Conservation (phyloP, 2,329 filamentous ascomycete species). For the Blastomyces emzantsi region DNA sequence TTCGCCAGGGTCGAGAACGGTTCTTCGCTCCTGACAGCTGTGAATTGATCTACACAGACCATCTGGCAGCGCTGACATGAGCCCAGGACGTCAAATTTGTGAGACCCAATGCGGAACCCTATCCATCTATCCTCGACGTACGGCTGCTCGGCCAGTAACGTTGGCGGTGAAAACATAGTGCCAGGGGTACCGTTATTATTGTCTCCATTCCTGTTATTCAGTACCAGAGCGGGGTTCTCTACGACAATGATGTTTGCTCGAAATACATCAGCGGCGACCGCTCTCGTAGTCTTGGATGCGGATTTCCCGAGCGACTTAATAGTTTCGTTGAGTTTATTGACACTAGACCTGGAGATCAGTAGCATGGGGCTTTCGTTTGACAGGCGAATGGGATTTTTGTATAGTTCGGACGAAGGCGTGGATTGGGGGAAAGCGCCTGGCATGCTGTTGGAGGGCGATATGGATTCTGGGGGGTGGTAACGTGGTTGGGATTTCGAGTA, state of each 20-base stretch:
- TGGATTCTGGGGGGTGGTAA: constrained; percentile 30
- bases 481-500: constrained; percentile 62
- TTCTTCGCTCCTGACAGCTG: constrained; percentile 67
- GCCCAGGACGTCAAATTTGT: constrained; percentile 56
- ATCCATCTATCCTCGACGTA: constrained; percentile 79
- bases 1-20: constrained; percentile 84
- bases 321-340: constrained; percentile 64
- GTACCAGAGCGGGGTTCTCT: constrained; percentile 35
- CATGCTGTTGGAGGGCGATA: constrained; percentile 24
- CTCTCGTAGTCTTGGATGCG: constrained; percentile 39
- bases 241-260: constrained; percentile 78
- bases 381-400: constrained; percentile 54
- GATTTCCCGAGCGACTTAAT: constrained; percentile 53
- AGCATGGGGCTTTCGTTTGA: constrained; percentile 94
- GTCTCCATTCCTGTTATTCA: constrained; percentile 8
- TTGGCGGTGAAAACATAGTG: constrained; percentile 15
- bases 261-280: constrained; percentile 65
- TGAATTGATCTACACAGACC: constrained; percentile 87
- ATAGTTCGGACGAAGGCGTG: constrained; percentile 44
- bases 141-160: constrained; percentile 44
- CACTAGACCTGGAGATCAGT: constrained; percentile 68
- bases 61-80: constrained; percentile 88
- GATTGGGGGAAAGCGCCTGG: constrained; percentile 46
- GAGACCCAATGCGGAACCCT: constrained; percentile 53
- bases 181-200: not conserved